phyloP scores from a whole-genome alignment of 148 eudicot genomes.

The Nyssa sinensis region DNA sequence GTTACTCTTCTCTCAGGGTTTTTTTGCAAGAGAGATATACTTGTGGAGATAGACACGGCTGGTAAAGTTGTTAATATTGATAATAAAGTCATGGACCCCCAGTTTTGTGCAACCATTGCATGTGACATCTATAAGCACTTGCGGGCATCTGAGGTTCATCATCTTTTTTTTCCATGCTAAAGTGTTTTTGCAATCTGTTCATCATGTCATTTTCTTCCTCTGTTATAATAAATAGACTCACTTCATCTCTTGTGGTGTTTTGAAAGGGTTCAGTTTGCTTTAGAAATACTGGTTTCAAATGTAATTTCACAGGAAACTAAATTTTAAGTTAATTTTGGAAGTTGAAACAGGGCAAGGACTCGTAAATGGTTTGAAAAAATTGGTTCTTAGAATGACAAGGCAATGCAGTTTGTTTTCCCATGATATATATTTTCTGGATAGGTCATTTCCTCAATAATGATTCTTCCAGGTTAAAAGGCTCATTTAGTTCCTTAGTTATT shows the following conservation, averaged over 20 bases:
- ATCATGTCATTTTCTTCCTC: neutral
- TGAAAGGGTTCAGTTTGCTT: neutral
- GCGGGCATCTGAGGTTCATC: conserved; percentile 62
- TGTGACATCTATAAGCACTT: conserved; percentile 76
- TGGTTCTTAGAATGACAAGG: neutral
- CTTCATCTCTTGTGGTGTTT: neutral
- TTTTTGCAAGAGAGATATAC: conserved; percentile 53
- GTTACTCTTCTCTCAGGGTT: conserved; percentile 23
- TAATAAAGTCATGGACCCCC: conserved; percentile 56
- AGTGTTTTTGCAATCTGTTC: neutral
- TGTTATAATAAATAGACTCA: no score
- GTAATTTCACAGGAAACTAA: neutral
- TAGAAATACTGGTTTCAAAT: neutral
- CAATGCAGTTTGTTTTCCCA: neutral
- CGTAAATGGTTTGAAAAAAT: neutral
- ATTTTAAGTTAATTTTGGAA: neutral
- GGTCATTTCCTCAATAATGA: no score
- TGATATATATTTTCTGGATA: no score
- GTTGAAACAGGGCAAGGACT: neutral
- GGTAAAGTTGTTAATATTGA: conserved; percentile 53
- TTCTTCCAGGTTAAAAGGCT: no score
- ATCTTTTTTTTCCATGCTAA: neutral
- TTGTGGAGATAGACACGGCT: conserved; percentile 35
- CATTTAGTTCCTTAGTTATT: no score
- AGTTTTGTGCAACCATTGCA: conserved; percentile 71